phyloP scores from a whole-genome alignment of 2,329 filamentous ascomycete species.

The Talaromyces sp. region DNA sequence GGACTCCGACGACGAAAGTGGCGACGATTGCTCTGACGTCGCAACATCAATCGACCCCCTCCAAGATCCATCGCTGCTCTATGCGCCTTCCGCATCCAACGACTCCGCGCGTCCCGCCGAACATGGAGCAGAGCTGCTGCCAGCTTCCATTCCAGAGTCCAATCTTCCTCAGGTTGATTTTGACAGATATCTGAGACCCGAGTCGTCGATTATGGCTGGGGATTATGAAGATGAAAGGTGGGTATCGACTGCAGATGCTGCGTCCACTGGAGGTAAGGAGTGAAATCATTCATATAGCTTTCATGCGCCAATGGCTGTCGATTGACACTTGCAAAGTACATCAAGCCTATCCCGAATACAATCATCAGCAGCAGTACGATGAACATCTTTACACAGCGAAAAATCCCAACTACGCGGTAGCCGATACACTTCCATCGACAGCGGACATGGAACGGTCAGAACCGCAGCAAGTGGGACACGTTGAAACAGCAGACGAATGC shows the following conservation, averaged over 20 bases:
- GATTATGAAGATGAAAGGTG: conserved; percentile 26
- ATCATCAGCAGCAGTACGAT: neutral
- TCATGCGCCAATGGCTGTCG: neutral
- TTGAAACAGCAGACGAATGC: neutral
- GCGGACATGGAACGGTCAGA: neutral
- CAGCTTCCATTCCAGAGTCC: conserved; percentile 8
- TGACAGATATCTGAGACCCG: conserved; percentile 27
- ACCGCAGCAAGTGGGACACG: neutral
- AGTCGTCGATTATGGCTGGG: conserved; percentile 21
- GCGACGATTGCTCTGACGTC: conserved; percentile 24
- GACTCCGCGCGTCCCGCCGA: neutral
- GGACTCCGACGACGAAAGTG: conserved; percentile 39
- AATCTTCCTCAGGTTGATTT: conserved; percentile 28
- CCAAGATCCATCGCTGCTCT: conserved; percentile 7
- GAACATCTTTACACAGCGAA: neutral
- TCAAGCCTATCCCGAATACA: neutral
- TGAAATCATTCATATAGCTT: neutral
- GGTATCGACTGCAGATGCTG: conserved; percentile 24
- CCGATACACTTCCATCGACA: conserved; percentile 1
- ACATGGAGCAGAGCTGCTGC: neutral
- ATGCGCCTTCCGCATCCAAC: neutral
- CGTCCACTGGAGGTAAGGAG: conserved; percentile 22
- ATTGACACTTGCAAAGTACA: neutral
- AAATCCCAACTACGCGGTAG: neutral
- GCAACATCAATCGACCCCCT: conserved; percentile 16